A percentile compares a stretch with the other conserved stretches of the same genome.
phyloP scores from a whole-genome alignment of 768 basidiomycete species.

The Kondoa subrosea region DNA sequence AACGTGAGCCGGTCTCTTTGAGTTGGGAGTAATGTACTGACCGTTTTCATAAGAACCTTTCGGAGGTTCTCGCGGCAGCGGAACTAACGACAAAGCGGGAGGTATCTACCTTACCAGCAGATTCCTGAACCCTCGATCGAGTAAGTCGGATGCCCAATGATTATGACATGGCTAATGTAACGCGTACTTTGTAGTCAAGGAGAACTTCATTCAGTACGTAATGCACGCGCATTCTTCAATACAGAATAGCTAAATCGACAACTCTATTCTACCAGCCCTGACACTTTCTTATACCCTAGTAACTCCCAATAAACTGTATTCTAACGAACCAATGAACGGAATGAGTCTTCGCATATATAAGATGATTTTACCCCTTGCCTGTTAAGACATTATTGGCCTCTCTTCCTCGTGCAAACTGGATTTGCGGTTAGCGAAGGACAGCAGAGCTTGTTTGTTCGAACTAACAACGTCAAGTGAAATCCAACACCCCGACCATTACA shows the following conservation, averaged over 20 bases:
- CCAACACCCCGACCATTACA: not conserved
- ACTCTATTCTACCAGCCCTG: conserved; percentile 34
- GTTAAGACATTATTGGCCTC: not conserved
- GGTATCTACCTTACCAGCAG: conserved; percentile 45
- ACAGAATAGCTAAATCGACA: not conserved
- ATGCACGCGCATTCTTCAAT: not conserved
- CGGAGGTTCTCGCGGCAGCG: conserved; percentile 70
- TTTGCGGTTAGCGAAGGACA: not conserved
- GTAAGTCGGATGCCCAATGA: too few relatives aligned
- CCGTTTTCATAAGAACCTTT: conserved; percentile 47
- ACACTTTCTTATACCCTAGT: conserved; percentile 68
- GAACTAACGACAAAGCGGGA: conserved; percentile 96
- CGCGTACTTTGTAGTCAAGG: too few relatives aligned
- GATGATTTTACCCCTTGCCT: not conserved
- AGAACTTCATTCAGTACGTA: conserved; percentile 58
- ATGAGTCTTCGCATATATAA: too few relatives aligned
- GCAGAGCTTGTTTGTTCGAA: not conserved
- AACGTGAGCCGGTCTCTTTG: conserved; percentile 4
- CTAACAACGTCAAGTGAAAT: not conserved
- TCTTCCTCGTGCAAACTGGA: not conserved
- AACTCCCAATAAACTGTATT: conserved; percentile 59
- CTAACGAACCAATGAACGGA: not conserved
- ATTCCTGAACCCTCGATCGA: conserved; percentile 75
- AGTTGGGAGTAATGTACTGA: conserved; percentile 13
- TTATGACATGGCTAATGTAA: too few relatives aligned